Evolutionary conservation across 805 yeast species (phyloP).

Genomic region (Zygoascus flipseniorum): DNA sequence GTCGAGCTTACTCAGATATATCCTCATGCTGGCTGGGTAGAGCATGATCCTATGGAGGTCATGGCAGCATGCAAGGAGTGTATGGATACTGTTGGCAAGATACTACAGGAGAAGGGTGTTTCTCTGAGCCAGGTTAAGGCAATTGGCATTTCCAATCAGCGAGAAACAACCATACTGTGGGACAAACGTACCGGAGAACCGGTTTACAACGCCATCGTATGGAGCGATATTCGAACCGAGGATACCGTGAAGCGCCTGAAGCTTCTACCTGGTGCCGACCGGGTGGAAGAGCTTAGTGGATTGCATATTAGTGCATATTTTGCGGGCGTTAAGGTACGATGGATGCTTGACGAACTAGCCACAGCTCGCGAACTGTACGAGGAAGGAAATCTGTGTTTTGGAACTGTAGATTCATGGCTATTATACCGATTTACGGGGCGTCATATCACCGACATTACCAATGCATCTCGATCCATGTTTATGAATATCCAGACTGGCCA

Average conservation of each 20-base stretch:
- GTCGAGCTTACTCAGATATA: conserved; percentile 59
- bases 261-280: conserved; percentile 45
- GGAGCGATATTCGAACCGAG: conserved; percentile 91
- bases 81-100: conserved; percentile 33
- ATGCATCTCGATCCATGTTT: conserved; percentile 85
- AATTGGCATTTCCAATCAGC: conserved; percentile 89
- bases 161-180: conserved; percentile 89
- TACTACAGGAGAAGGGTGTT: conserved; percentile 26
- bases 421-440: conserved; percentile 70
- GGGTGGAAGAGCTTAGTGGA: conserved; percentile 62
- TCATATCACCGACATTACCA: conserved; percentile 79
- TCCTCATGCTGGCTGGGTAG: conserved; percentile 62
- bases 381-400: conserved; percentile 75
- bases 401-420: conserved; percentile 92
- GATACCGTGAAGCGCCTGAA: conserved; percentile 58
- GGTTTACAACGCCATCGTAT: conserved; percentile 80
- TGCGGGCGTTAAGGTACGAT: conserved; percentile 79
- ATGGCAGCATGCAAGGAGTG: conserved; percentile 76
- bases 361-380: conserved; percentile 60
- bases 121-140: conserved; percentile 45
- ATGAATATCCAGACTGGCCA: conserved; percentile 70
- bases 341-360: conserved; percentile 79
- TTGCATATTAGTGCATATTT: conserved; percentile 86
- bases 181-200: conserved; percentile 75
- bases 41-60: conserved; percentile 80